A percentile compares a stretch with the other conserved stretches of the same genome.
phyloP scores from a whole-genome alignment of 2,329 filamentous ascomycete genomes.

The Monilinia fructigena region DNA sequence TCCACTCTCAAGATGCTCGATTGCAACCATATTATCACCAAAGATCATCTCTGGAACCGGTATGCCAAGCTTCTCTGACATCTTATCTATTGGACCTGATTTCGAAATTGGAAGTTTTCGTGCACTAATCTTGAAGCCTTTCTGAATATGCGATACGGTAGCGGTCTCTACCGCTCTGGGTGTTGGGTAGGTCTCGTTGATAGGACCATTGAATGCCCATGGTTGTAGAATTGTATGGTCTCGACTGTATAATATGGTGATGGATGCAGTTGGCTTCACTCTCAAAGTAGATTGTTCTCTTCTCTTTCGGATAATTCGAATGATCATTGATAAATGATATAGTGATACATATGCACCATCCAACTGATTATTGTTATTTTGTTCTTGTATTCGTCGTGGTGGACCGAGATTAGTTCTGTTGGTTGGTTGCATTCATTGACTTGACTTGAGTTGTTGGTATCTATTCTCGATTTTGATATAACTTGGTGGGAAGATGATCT shows the following conservation, averaged over 20 bases:
- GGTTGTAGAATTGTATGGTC: not conserved
- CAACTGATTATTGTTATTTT: too few relatives aligned
- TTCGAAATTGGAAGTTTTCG: conserved; percentile 95
- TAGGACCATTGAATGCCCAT: conserved; percentile 40
- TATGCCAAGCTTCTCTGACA: conserved; percentile 77
- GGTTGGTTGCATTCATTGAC: too few relatives aligned
- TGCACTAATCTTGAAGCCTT: conserved; percentile 71
- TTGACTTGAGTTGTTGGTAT: too few relatives aligned
- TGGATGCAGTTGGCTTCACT: too few relatives aligned
- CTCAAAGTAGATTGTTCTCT: too few relatives aligned
- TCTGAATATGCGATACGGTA: conserved; percentile 57
- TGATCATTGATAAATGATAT: too few relatives aligned
- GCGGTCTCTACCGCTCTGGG: conserved; percentile 51
- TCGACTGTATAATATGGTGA: not conserved
- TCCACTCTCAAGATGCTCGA: conserved; percentile 70
- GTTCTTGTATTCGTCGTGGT: too few relatives aligned
- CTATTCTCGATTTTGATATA: not conserved
- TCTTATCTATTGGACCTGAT: conserved; percentile 80
- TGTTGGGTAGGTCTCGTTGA: conserved; percentile 56
- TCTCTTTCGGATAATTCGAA: too few relatives aligned
- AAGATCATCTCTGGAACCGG: conserved; percentile 99
- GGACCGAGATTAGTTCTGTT: too few relatives aligned
- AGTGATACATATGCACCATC: too few relatives aligned
- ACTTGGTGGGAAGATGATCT: not conserved
- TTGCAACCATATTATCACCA: conserved; percentile 81